phyloP scores from a whole-genome alignment of 352 stramenopile species.

The Poterioochromonas sp. region DNA sequence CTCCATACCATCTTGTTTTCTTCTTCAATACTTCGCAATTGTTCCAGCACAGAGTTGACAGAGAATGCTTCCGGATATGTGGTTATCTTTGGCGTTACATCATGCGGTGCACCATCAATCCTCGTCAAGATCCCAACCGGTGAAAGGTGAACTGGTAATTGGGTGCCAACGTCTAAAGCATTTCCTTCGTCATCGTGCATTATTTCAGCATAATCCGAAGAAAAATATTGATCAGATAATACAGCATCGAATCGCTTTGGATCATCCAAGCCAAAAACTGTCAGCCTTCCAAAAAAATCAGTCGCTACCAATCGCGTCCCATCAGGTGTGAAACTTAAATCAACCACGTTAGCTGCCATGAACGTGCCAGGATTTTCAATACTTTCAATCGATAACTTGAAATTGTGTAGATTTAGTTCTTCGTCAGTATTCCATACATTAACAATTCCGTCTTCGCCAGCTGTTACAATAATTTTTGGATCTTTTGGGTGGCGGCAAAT shows the following conservation, averaged over 20 bases:
- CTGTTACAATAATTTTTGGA: constrained; percentile 62
- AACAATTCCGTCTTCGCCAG: constrained; percentile 65
- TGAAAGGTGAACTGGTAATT: constrained; percentile 70
- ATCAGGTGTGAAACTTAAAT: constrained; percentile 57
- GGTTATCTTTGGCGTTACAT: background rate
- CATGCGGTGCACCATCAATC: constrained; percentile 61
- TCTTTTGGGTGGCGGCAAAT: constrained; percentile 56
- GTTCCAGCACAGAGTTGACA: background rate
- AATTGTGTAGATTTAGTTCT: too few relatives aligned
- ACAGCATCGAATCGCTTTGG: constrained; percentile 53
- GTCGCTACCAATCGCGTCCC: constrained; percentile 58
- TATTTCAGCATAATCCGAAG: constrained; percentile 73
- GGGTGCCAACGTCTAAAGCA: constrained; percentile 69
- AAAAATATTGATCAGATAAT: constrained; percentile 70
- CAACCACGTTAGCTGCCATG: constrained; percentile 51
- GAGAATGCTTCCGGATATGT: background rate
- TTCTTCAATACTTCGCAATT: constrained; percentile 6
- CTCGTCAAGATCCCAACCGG: constrained; percentile 61
- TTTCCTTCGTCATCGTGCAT: constrained; percentile 72
- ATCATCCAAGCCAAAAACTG: constrained; percentile 65
- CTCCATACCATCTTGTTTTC: constrained; percentile 6
- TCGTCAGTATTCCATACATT: constrained; percentile 67
- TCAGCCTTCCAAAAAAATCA: constrained; percentile 62
- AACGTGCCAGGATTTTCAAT: constrained; percentile 17
- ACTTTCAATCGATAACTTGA: constrained; percentile 20